Conservation (phyloP, 179 eudicot genomes). For the Silene noctiflora region DNA sequence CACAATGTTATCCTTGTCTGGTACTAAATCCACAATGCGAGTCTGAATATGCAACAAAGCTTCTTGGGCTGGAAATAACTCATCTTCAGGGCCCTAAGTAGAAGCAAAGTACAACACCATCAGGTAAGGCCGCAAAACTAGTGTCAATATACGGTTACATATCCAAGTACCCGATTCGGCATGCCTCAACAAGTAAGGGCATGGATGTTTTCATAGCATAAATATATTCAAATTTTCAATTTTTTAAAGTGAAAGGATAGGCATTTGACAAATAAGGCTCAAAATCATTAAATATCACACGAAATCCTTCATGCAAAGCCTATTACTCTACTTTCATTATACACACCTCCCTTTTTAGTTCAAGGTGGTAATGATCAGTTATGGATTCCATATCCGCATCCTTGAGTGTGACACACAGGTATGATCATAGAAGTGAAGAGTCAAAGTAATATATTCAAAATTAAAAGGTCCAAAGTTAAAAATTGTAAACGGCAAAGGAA, state of each 20-base stretch:
- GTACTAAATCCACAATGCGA: constrained; percentile 74
- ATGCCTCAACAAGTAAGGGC: too few species aligned
- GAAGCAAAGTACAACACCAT: constrained; percentile 25
- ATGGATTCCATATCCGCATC: not conserved
- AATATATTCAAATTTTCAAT: too few species aligned
- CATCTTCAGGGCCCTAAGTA: constrained; percentile 90
- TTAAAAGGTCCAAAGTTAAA: not conserved
- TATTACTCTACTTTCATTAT: too few species aligned
- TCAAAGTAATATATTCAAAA: not conserved
- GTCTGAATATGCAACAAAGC: constrained; percentile 95
- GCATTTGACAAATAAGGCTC: too few species aligned
- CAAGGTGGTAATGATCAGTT: too few species aligned
- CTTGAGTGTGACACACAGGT: not conserved
- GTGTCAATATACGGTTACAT: not conserved
- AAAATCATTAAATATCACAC: too few species aligned
- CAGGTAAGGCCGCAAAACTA: constrained; percentile 9
- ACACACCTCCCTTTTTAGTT: too few species aligned
- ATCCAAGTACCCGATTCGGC: too few species aligned
- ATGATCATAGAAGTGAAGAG: not conserved
- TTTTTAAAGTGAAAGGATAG: too few species aligned
- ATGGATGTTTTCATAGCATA: too few species aligned
- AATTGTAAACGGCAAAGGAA: constrained; percentile 2
- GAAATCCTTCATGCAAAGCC: too few species aligned
- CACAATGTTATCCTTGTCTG: constrained; percentile 74
- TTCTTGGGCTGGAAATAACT: constrained; percentile 98